Evolutionary conservation across 2,329 filamentous ascomycete genomes (phyloP).

Genomic region (Scytalidium sp.): DNA sequence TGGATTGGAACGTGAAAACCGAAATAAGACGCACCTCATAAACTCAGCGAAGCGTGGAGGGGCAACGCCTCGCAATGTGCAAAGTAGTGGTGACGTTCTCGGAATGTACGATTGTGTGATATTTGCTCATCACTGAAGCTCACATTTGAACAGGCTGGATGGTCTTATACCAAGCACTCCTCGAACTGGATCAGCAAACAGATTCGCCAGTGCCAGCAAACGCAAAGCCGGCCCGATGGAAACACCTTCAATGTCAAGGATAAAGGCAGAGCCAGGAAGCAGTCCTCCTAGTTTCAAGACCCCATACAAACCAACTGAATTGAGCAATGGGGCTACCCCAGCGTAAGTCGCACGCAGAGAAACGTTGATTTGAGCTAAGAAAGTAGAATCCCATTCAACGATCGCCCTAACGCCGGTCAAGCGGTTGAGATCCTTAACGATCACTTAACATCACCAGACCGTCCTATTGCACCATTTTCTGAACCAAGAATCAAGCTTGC

Average conservation of each 20-base stretch:
- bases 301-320: slow-evolving; percentile 25
- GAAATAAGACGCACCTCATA: slow-evolving; percentile 62
- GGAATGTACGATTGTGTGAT: slow-evolving; percentile 60
- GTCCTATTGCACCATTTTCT: slow-evolving; percentile 67
- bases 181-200: slow-evolving; percentile 24
- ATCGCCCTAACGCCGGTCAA: slow-evolving; percentile 77
- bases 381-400: slow-evolving; percentile 62
- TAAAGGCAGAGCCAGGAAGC: slow-evolving; percentile 40
- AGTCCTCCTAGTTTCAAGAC: slow-evolving; percentile 44
- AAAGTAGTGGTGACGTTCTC: slow-evolving; percentile 66
- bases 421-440: slow-evolving; percentile 80
- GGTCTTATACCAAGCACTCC: slow-evolving; percentile 65
- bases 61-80: slow-evolving; percentile 60
- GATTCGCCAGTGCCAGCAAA: slow-evolving; percentile 15
- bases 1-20: slow-evolving; percentile 71
- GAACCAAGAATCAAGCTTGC: slow-evolving; percentile 81
- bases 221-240: slow-evolving; percentile 33
- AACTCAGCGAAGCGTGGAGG: slow-evolving; percentile 60
- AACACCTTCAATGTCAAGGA: slow-evolving; percentile 45
- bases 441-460: slow-evolving; percentile 63
- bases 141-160: slow-evolving; percentile 51
- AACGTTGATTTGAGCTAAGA: neutral
- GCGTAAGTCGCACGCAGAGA: slow-evolving; percentile 14
- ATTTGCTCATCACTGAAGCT: slow-evolving; percentile 10
- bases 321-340: slow-evolving; percentile 9